Evolutionary conservation across 2,329 filamentous ascomycete genomes (phyloP).

Genomic region (Aspergillus tanneri): DNA sequence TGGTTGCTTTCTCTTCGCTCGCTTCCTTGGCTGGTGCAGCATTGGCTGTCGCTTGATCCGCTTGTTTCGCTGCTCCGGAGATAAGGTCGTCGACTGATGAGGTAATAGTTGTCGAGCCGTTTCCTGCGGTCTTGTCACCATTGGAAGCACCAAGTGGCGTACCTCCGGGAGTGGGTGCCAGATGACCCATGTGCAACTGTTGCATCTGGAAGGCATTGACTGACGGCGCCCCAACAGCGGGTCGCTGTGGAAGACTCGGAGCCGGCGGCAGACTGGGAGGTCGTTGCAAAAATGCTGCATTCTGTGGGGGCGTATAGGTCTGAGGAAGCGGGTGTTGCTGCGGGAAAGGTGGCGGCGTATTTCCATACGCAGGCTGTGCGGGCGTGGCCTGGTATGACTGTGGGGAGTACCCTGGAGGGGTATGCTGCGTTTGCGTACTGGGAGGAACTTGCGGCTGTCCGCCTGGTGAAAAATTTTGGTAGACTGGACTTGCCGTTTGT

Average conservation of each 20-base stretch:
- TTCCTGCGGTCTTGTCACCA: constrained; percentile 27
- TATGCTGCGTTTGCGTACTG: constrained; percentile 33
- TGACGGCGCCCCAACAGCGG: constrained; percentile 55
- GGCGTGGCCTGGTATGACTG: constrained; percentile 28
- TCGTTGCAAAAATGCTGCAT: constrained; percentile 44
- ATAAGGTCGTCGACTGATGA: constrained; percentile 55
- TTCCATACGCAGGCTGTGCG: constrained; percentile 38
- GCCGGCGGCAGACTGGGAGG: constrained; percentile 56
- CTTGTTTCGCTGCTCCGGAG: constrained; percentile 48
- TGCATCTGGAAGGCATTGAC: constrained; percentile 57
- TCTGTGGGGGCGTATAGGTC: constrained; percentile 46
- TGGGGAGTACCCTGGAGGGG: constrained; percentile 33
- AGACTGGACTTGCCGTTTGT: constrained; percentile 41
- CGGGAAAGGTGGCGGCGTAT: constrained; percentile 44
- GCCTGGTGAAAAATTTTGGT: constrained; percentile 37
- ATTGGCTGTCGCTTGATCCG: constrained; percentile 39
- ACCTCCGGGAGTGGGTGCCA: constrained; percentile 31
- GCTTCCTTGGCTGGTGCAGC: constrained; percentile 42
- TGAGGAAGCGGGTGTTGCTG: constrained; percentile 39
- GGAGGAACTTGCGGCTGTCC: constrained; percentile 36
- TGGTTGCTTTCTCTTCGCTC: constrained; percentile 61
- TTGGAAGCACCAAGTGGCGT: constrained; percentile 26
- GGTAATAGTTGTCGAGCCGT: constrained; percentile 29
- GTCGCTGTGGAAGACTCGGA: constrained; percentile 61
- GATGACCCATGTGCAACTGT: constrained; percentile 56